Percentiles rank a stretch among this genome's conserved stretches.
Evolutionary conservation across 148 eudicot species (phyloP).

Genomic region (Gaultheria prostrata): DNA sequence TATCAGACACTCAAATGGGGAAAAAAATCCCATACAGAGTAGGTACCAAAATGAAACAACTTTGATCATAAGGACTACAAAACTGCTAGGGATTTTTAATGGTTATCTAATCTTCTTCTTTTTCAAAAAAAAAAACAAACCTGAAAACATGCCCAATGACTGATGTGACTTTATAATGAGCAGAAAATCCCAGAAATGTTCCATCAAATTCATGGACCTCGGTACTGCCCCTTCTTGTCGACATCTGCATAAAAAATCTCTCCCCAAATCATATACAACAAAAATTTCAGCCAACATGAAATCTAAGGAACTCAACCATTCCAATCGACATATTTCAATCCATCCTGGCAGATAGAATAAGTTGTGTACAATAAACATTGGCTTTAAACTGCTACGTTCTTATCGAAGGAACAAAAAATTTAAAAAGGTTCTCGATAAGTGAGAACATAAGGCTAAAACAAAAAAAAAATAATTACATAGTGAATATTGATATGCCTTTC

Average conservation of each 20-base stretch:
- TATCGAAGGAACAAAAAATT: not conserved
- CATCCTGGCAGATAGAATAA: not conserved
- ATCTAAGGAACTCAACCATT: not conserved
- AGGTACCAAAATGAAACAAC: not conserved
- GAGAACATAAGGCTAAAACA: not conserved
- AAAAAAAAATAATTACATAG: not conserved
- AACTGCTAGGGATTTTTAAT: not conserved
- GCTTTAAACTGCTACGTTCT: not conserved
- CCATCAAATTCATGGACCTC: slow-evolving; percentile 95
- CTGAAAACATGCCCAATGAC: slow-evolving; percentile 99
- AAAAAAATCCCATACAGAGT: not conserved
- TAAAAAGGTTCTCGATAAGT: not conserved
- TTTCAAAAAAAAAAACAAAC: slow-evolving; percentile 45
- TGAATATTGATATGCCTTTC: not conserved
- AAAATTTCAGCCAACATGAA: not conserved
- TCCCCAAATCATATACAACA: not conserved
- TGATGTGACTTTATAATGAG: slow-evolving; percentile 76
- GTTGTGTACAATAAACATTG: not conserved
- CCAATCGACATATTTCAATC: not conserved
- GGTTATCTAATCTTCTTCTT: not conserved
- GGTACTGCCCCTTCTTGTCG: slow-evolving; percentile 79
- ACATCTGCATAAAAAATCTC: slow-evolving; percentile 54
- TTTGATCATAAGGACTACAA: not conserved
- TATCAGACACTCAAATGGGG: no score
- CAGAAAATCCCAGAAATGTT: slow-evolving; percentile 52